Percentiles rank a stretch among this genome's conserved stretches.
These are phyloP conservation scores for Strigomonas culicis DNA, from an alignment of 208 protist genomes.

Conservation along the genomic window DNA sequence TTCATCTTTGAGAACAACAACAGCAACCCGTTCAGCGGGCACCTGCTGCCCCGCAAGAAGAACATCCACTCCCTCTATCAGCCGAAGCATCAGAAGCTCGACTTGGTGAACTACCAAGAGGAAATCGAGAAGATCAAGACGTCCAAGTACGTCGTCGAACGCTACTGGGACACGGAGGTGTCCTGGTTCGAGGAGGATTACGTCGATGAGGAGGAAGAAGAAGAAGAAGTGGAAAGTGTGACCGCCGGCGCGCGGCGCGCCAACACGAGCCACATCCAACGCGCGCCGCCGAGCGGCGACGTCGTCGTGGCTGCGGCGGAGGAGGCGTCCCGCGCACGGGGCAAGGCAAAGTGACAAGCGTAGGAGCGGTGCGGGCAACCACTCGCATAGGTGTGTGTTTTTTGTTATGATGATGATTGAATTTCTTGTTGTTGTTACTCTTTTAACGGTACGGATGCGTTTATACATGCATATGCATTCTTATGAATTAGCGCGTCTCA, in stretches of 20 bases:
- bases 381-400: no score
- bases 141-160: conserved; percentile 63
- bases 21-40: conserved; percentile 40
- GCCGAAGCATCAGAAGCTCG: conserved; percentile 69
- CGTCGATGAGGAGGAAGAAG: conserved; percentile 6
- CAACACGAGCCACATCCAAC: no score
- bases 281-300: no score
- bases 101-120: conserved; percentile 40
- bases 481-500: background rate
- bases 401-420: background rate
- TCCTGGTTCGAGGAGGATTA: conserved; percentile 41
- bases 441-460: background rate
- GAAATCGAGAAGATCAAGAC: conserved; percentile 48
- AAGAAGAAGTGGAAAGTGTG: background rate
- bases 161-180: conserved; percentile 70
- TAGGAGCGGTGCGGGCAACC: background rate
- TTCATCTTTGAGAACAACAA: conserved; percentile 1
- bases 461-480: background rate
- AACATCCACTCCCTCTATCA: conserved; percentile 48
- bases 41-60: conserved; percentile 47
- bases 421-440: background rate
- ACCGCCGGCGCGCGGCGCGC: no score
- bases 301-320: background rate
- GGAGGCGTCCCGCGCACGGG: background rate
- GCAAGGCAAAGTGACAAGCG: background rate